Conservation (phyloP, 2,329 filamentous ascomycete species). For the Stemphylium lycopersici region DNA sequence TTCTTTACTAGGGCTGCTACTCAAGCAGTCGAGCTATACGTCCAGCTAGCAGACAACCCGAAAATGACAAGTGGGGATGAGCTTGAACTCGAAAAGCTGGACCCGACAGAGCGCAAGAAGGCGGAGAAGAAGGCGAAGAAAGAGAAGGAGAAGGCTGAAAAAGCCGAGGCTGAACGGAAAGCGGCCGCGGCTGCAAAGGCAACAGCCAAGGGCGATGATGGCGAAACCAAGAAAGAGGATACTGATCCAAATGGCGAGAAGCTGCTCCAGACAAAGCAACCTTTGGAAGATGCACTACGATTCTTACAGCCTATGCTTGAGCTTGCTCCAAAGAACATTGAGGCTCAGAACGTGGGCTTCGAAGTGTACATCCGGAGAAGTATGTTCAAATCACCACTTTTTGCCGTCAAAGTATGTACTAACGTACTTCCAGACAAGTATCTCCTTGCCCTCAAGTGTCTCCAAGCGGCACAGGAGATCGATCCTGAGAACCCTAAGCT, state of each 20-base stretch:
- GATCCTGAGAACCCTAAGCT: conserved; percentile 72
- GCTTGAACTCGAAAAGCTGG: conserved; percentile 59
- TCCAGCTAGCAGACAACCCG: conserved; percentile 78
- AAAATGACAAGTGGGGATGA: conserved; percentile 67
- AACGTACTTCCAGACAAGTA: conserved; percentile 71
- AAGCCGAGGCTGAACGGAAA: conserved; percentile 77
- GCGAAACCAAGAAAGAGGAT: conserved; percentile 81
- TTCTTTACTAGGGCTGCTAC: conserved; percentile 88
- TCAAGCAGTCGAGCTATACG: conserved; percentile 79
- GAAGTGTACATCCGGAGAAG: conserved; percentile 86
- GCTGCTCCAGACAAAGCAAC: conserved; percentile 79
- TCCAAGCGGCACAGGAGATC: conserved; percentile 74
- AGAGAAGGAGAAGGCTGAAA: conserved; percentile 72
- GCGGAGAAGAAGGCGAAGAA: conserved; percentile 89
- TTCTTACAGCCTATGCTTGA: conserved; percentile 83
- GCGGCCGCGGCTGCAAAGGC: conserved; percentile 72
- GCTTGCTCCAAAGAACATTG: conserved; percentile 78
- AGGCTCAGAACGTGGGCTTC: conserved; percentile 84
- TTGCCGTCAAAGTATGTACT: not conserved
- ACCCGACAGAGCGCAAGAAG: conserved; percentile 77
- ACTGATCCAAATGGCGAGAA: conserved; percentile 83
- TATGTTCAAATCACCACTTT: conserved; percentile 56
- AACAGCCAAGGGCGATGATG: conserved; percentile 64
- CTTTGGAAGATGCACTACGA: conserved; percentile 84
- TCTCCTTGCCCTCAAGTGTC: conserved; percentile 82